A percentile compares a stretch with the other conserved stretches of the same genome.
Evolutionary conservation across 805 yeast species (phyloP).

Genomic region (Scheffersomyces ergatensis): DNA sequence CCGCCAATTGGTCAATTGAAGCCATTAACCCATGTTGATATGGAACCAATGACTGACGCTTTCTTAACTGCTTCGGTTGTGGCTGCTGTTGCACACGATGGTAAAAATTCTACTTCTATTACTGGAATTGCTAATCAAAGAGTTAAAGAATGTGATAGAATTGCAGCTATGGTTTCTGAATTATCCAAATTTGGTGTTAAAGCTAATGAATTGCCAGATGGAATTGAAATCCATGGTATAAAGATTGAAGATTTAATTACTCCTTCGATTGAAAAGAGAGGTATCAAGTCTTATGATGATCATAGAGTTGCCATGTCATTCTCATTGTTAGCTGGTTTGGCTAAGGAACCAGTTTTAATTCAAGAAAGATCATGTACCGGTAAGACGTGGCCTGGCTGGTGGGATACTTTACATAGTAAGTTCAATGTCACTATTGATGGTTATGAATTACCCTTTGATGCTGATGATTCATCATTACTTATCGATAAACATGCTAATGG

Average conservation of each 20-base stretch:
- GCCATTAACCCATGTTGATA: constrained; percentile 77
- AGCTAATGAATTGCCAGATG: constrained; percentile 86
- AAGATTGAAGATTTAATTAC: constrained; percentile 46
- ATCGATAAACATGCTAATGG: constrained; percentile 30
- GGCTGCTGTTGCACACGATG: constrained; percentile 77
- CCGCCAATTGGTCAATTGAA: constrained; percentile 68
- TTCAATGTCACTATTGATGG: constrained; percentile 73
- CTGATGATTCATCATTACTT: constrained; percentile 10
- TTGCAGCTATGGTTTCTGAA: constrained; percentile 89
- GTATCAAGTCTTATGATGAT: constrained; percentile 83
- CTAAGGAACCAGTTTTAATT: constrained; percentile 61
- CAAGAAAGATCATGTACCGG: constrained; percentile 91
- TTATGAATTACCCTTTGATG: constrained; percentile 45
- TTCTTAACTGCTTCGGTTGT: constrained; percentile 95
- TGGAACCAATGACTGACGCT: constrained; percentile 99
- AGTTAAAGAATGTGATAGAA: constrained; percentile 96
- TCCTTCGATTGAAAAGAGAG: constrained; percentile 53
- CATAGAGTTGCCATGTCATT: constrained; percentile 98
- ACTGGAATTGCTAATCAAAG: constrained; percentile 97
- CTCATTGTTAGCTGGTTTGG: constrained; percentile 79
- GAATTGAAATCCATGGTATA: constrained; percentile 82
- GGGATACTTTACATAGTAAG: constrained; percentile 82
- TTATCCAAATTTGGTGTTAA: constrained; percentile 86
- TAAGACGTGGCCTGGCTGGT: constrained; percentile 99
- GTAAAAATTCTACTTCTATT: constrained; percentile 63